phyloP scores from a whole-genome alignment of 2,329 filamentous ascomycete genomes.

The Parasarocladium wereldwijsianum region DNA sequence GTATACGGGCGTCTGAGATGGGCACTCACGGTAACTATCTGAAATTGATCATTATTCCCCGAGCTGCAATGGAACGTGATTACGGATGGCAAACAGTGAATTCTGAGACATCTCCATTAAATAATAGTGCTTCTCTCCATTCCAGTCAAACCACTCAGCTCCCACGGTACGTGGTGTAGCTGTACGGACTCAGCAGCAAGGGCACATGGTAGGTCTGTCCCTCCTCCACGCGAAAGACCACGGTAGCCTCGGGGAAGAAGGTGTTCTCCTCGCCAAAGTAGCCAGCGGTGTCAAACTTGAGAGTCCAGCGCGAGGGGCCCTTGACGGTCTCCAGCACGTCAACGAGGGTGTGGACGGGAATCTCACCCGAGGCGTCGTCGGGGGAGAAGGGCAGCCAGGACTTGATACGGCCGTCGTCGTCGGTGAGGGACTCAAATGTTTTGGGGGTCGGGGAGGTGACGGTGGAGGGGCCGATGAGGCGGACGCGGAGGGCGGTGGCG shows the following conservation, averaged over 20 bases:
- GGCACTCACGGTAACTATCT: too few species aligned
- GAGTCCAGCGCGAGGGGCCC: constrained; percentile 43
- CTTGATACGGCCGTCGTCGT: constrained; percentile 61
- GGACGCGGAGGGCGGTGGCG: constrained; percentile 50
- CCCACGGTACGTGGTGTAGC: constrained; percentile 70
- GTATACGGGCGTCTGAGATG: too few species aligned
- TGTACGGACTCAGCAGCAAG: constrained; percentile 61
- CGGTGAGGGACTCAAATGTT: constrained; percentile 53
- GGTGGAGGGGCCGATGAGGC: constrained; percentile 33
- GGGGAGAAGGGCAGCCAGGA: constrained; percentile 49
- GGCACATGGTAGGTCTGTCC: constrained; percentile 69
- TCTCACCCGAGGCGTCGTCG: constrained; percentile 34
- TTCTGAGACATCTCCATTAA: too few species aligned
- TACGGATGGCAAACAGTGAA: too few species aligned
- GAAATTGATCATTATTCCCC: too few species aligned
- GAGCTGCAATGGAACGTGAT: too few species aligned
- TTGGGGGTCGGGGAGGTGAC: constrained; percentile 16
- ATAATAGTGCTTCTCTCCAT: too few species aligned
- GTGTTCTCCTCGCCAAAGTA: constrained; percentile 54
- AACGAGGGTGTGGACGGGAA: constrained; percentile 41
- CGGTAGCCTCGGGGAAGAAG: constrained; percentile 45
- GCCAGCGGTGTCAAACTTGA: constrained; percentile 56
- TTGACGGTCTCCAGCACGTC: constrained; percentile 33
- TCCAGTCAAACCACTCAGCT: constrained; percentile 31
- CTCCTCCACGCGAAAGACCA: constrained; percentile 36